Evolutionary conservation across 2,329 filamentous ascomycete species (phyloP), one percentile per base, ranked within the genome.

Genomic region (Drechslerella coelobrocha): DNA sequence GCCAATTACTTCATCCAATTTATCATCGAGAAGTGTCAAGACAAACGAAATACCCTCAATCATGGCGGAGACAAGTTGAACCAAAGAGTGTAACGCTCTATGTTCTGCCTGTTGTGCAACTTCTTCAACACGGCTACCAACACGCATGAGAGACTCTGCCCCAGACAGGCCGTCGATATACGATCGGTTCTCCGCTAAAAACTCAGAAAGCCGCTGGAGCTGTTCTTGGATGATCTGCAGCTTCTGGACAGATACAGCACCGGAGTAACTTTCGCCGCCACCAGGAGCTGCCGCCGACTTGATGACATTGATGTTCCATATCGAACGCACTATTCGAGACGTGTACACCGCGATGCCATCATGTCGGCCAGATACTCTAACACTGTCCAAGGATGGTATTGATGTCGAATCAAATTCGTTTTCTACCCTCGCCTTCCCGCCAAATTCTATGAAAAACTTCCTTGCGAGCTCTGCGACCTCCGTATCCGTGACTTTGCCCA

Each of bases 41-140:
- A 97, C 91, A 75, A 99, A 99, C 0, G 93, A 96, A 55, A 99
- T 96, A 2, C 94, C 94, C 78, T 99, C 94, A 6, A 94, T 92
- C 39, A 97, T 94, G 78, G 91, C 91, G 60, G 89, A 88, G 78
- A 97, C 91, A 23, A 99, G 83, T 73, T 89, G 88, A 72, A 96
- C 86, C 52, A 99, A 82, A 1, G 91, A 91, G 76, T 94, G 89
- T 73, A 99, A 84, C 9, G 92, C 92, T 75, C 95, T 90, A 78
- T 99, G 93, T 79, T 99, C 94, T 12, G 91, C 93, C 78, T 97
- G 93, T 21, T 96, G 83, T 0, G 92, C 91, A 51, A 96, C 86
- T 78, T 97, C 93, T 75, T 97, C 94, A 77, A 96, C 90, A 73
- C 93, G 88, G 61, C 87, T 94, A 0, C 86, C 85, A 0, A 89